Evolutionary conservation across 2,329 filamentous ascomycete genomes (phyloP).

Genomic region (Zasmidium angulare): DNA sequence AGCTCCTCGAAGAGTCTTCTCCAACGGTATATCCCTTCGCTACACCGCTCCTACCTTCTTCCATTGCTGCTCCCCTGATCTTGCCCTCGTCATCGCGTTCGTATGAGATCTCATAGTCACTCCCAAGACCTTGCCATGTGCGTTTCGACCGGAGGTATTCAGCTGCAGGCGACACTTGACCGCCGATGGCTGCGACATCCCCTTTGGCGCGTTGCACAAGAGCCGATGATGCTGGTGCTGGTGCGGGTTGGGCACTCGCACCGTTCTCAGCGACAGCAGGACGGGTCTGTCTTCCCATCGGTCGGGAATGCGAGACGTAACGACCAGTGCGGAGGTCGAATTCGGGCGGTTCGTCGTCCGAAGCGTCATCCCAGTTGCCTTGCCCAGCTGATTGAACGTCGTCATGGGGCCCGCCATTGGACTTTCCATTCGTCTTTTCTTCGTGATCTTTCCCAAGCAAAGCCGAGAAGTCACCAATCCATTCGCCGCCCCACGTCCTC

Average conservation of each 20-base stretch:
- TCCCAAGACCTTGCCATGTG: constrained; percentile 90
- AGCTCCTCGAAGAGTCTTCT: constrained; percentile 40
- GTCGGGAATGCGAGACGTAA: constrained; percentile 75
- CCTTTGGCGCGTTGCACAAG: constrained; percentile 66
- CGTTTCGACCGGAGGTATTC: constrained; percentile 79
- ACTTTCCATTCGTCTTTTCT: constrained; percentile 3
- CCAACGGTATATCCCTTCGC: constrained; percentile 85
- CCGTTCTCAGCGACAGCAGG: constrained; percentile 18
- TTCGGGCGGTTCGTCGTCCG: constrained; percentile 66
- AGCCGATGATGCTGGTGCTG: constrained; percentile 39
- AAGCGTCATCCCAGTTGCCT: constrained; percentile 68
- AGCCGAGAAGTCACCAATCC: constrained; percentile 82
- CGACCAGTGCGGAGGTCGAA: constrained; percentile 89
- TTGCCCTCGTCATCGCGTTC: constrained; percentile 56
- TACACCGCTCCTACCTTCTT: constrained; percentile 83
- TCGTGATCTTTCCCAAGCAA: constrained; percentile 50
- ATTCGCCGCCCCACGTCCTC: constrained; percentile 81
- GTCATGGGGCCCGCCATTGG: constrained; percentile 33
- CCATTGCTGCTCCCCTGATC: constrained; percentile 63
- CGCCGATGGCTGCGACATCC: constrained; percentile 78
- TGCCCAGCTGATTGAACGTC: constrained; percentile 35
- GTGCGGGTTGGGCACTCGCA: constrained; percentile 2
- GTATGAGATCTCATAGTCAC: constrained; percentile 68
- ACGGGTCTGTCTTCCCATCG: constrained; percentile 53
- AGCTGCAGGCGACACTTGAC: constrained; percentile 85